phyloP scores from a whole-genome alignment of 495 filamentous ascomycete species.

The Neurospora sp. region DNA sequence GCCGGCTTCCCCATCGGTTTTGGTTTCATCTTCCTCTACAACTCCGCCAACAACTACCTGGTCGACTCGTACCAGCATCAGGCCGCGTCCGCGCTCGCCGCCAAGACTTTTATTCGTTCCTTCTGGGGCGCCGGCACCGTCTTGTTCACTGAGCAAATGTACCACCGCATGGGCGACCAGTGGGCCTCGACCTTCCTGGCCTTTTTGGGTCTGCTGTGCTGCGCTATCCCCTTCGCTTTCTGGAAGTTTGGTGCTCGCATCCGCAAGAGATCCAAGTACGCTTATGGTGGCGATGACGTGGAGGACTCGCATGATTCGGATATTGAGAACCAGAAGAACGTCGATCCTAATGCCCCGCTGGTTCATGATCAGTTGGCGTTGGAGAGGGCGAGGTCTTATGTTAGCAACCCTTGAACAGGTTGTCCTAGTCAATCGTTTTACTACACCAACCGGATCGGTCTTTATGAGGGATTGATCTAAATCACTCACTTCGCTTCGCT shows the following conservation, averaged over 20 bases:
- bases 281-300: conserved; percentile 45
- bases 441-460: not conserved
- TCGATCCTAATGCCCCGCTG: conserved; percentile 11
- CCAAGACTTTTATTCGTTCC: conserved; percentile 69
- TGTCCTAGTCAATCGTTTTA: not conserved
- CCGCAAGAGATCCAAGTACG: conserved; percentile 52
- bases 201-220: conserved; percentile 63
- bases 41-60: conserved; percentile 71
- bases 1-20: conserved; percentile 73
- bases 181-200: conserved; percentile 66
- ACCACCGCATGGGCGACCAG: conserved; percentile 56
- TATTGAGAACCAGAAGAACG: conserved; percentile 17
- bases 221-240: conserved; percentile 66
- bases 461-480: not conserved
- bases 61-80: conserved; percentile 80
- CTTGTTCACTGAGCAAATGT: conserved; percentile 77
- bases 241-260: conserved; percentile 65
- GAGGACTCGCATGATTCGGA: conserved; percentile 4
- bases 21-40: conserved; percentile 81
- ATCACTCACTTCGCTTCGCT: not conserved
- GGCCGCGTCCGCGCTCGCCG: conserved; percentile 76
- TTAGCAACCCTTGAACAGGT: conserved; percentile 30
- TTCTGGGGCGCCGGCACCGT: conserved; percentile 71
- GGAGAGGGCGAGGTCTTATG: conserved; percentile 31
- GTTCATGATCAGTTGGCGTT: conserved; percentile 26